A percentile compares a stretch with the other conserved stretches of the same genome.
Evolutionary conservation across 2,329 filamentous ascomycete species (phyloP).

Genomic region (Paramyrothecium sp.): DNA sequence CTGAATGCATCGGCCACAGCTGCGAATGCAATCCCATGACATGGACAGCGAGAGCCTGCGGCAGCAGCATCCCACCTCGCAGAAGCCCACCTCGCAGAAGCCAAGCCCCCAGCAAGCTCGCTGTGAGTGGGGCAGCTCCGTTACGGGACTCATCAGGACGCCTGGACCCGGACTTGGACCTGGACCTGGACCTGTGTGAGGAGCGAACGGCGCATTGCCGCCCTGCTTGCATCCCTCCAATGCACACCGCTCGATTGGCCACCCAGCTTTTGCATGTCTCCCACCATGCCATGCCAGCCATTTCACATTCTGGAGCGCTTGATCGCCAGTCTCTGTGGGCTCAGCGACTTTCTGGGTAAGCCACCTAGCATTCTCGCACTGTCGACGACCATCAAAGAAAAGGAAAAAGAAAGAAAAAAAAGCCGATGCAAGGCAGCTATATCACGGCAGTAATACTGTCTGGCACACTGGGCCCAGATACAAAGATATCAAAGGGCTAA

Average conservation of each 20-base stretch:
- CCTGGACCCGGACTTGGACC: no score
- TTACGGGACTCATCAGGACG: no score
- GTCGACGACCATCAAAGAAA: not conserved
- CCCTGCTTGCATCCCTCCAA: not conserved
- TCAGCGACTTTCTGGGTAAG: not conserved
- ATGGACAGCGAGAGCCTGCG: no score
- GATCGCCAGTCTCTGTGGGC: not conserved
- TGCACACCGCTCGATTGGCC: slow-evolving; percentile 3
- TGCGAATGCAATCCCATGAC: no score
- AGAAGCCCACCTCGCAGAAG: no score
- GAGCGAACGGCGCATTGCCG: not conserved
- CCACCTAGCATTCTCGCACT: not conserved
- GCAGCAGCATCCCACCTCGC: no score
- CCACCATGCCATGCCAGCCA: not conserved
- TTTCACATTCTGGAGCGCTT: not conserved
- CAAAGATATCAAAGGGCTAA: not conserved
- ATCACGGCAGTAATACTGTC: no score
- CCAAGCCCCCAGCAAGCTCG: no score
- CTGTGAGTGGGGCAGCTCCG: no score
- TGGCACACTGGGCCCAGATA: not conserved
- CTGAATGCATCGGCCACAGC: no score
- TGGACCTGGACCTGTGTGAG: not conserved
- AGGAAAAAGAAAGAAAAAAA: not conserved
- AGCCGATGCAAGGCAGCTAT: not conserved
- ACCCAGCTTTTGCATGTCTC: not conserved